Percentiles rank a stretch among this genome's conserved stretches.
phyloP scores from a whole-genome alignment of 106 monocot genomes.

The Dendrobium officinale region DNA sequence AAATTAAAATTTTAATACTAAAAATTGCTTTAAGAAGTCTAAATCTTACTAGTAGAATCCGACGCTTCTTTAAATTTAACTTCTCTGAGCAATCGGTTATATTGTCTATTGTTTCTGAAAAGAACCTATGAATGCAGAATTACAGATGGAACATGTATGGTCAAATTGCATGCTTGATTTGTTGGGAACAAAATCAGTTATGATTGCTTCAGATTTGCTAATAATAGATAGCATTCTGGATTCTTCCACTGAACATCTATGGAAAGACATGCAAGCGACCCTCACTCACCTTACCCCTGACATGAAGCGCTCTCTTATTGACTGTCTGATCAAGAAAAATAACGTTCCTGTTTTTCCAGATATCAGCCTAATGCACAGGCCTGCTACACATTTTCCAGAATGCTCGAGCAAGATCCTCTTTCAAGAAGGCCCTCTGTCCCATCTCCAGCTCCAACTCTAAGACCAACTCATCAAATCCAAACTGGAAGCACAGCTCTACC shows the following conservation, averaged over 20 bases:
- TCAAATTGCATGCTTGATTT: slow-evolving; percentile 23
- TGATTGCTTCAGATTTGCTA: slow-evolving; percentile 9
- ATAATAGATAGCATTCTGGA: neutral
- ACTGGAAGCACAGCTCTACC: slow-evolving; percentile 4
- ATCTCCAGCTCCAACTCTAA: neutral
- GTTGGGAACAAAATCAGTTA: neutral
- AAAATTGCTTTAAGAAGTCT: too few relatives aligned
- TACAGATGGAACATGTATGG: slow-evolving; percentile 25
- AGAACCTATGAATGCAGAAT: slow-evolving; percentile 14
- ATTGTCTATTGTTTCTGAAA: neutral
- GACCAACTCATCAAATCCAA: neutral
- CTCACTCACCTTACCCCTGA: slow-evolving; percentile 6
- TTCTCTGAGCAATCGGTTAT: neutral
- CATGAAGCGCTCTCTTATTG: slow-evolving; percentile 11
- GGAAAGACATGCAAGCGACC: slow-evolving; percentile 3
- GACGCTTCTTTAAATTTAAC: neutral
- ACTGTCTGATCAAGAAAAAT: slow-evolving; percentile 26
- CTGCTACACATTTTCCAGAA: slow-evolving; percentile 8
- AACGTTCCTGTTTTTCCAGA: slow-evolving; percentile 9
- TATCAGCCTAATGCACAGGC: neutral
- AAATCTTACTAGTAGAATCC: neutral
- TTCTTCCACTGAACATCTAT: neutral
- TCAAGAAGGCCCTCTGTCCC: slow-evolving; percentile 12
- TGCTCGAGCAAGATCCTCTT: slow-evolving; percentile 12
- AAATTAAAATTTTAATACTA: too few relatives aligned